Evolutionary conservation across 2,329 filamentous ascomycete genomes (phyloP).

Genomic region (Dactylellina haptotyla): DNA sequence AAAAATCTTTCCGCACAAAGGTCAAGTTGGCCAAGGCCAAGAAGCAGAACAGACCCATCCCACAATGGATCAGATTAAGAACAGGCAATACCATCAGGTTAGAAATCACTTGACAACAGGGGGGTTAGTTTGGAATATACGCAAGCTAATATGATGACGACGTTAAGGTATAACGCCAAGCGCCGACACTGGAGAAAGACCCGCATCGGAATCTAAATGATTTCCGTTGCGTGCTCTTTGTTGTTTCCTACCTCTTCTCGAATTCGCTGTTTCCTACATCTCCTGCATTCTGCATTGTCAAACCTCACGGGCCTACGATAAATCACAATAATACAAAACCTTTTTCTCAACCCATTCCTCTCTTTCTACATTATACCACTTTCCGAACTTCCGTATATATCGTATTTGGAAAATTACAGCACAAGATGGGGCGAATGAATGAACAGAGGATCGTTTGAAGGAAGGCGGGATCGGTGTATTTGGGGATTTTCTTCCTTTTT

Average conservation of each 20-base stretch:
- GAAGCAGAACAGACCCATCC: constrained; percentile 99
- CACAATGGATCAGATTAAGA: constrained; percentile 98
- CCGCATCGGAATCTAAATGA: constrained; percentile 93
- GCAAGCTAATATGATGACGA: constrained; percentile 54
- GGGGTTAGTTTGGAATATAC: constrained; percentile 6
- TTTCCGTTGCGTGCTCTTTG: constrained; percentile 26
- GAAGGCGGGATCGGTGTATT: neutral
- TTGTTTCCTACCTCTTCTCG: constrained; percentile 14
- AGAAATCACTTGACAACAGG: constrained; percentile 62
- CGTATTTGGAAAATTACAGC: constrained; percentile 5
- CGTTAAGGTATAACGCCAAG: constrained; percentile 97
- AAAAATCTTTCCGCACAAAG: constrained; percentile 99
- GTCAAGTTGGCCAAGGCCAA: constrained; percentile 99
- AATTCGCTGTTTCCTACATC: constrained; percentile 7
- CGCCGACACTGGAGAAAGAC: constrained; percentile 99
- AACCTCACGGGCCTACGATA: too few species aligned
- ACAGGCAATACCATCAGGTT: constrained; percentile 99
- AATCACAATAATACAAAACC: constrained; percentile 8
- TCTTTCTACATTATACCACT: constrained; percentile 1
- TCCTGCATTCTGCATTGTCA: neutral
- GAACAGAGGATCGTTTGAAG: constrained; percentile 1
- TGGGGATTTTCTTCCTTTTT: constrained; percentile 11
- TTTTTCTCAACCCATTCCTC: neutral
- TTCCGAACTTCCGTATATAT: neutral
- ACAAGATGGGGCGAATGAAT: constrained; percentile 2